Base-by-base conservation (phyloP, 768 basidiomycete genomes). In the Lactifluus volemus region DNA sequence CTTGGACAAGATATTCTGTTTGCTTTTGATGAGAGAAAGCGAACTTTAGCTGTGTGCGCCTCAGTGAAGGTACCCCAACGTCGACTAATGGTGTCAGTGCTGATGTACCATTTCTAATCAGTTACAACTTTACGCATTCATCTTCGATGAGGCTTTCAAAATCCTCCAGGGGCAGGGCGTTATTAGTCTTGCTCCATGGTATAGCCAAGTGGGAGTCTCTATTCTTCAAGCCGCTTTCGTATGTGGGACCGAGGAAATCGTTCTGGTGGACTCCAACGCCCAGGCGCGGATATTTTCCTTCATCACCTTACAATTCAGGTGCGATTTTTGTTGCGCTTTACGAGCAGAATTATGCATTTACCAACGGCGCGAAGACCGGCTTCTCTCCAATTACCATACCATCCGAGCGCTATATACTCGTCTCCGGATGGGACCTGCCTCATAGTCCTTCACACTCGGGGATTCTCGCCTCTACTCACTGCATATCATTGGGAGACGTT, bases 401-500 rank as follows among this genome's bases (percentile, higher is more conserved):
- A 67, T 2, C 80, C 81, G 0, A 61, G 54, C 17, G 68, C 64
- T 15, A 71, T 78, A 11, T 71, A 70, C 66, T 76, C 81, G 0
- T 76, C 83, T 0, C 81, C 83, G 0, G 83, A 84, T 65, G 81
- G 81, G 0, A 73, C 83, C 36, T 84, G 82, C 63, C 66, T 84
- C 21, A 49, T 84, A 36, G 68, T 74, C 2, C 63, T 73, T 7
- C 72, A 75, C 15, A 21, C 63, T 15, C 19, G 34, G 1, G 38
- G 61, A 10, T 21, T 55, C 3, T 30, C 25, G 6, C 19, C 50
- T 4, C 45, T 55, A 49, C 51, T 80, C 1, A 74, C 71, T 1
- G 77, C 77, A 0, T 83, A 78, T 63, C 84, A 85, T 64, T 83
- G 79, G 80, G 72, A 70, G 10, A 80, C 80, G 0, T 83, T 85